Conservation (phyloP, 345 rosid genomes). For the Brassica incana region DNA sequence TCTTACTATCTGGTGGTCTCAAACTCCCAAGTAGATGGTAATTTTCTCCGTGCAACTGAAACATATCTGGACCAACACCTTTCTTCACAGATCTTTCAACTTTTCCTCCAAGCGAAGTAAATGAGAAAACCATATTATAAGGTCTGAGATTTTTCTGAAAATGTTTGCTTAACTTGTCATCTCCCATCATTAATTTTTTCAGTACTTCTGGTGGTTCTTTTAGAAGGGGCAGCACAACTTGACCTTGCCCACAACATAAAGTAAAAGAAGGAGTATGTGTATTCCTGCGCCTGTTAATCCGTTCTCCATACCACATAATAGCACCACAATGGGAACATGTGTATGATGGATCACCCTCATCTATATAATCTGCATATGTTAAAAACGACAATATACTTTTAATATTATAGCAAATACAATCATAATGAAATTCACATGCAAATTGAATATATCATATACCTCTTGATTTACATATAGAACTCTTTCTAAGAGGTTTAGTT, state of each 20-base stretch:
- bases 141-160: background rate
- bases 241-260: background rate
- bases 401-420: background rate
- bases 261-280: background rate
- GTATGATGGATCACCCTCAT: background rate
- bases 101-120: background rate
- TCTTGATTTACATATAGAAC: background rate
- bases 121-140: background rate
- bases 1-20: background rate
- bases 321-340: background rate
- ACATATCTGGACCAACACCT: constrained; percentile 26
- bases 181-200: background rate
- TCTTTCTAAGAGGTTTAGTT: background rate
- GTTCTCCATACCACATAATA: background rate
- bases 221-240: background rate
- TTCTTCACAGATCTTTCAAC: background rate
- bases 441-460: background rate
- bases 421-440: background rate
- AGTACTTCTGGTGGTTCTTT: background rate
- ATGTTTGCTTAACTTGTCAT: background rate
- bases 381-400: too few relatives aligned
- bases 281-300: background rate
- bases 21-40: background rate
- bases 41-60: background rate
- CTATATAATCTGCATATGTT: background rate